A percentile compares a stretch with the other conserved stretches of the same genome.
Evolutionary conservation across 768 basidiomycete species (phyloP).

Genomic region (Psilocybe cyanescens): DNA sequence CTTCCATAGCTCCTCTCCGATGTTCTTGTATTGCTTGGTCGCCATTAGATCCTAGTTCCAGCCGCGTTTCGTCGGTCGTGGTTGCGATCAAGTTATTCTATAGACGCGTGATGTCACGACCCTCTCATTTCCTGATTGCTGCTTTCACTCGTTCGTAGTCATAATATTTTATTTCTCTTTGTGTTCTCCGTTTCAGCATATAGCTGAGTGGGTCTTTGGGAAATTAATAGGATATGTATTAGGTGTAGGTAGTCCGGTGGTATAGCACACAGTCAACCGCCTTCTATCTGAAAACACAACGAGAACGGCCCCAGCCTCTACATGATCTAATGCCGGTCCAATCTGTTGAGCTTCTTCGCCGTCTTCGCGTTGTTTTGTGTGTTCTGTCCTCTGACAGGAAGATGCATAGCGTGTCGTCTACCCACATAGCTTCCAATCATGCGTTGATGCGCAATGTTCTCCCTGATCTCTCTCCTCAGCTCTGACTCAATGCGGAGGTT

Average conservation of each 20-base stretch:
- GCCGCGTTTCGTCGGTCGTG: slow-evolving; percentile 7
- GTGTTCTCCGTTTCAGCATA: too few relatives aligned
- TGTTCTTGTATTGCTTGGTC: slow-evolving; percentile 83
- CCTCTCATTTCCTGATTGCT: neutral
- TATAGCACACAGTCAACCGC: neutral
- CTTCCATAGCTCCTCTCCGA: slow-evolving; percentile 98
- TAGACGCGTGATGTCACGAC: slow-evolving; percentile 33
- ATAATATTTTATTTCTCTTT: neutral
- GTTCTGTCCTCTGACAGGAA: slow-evolving; percentile 94
- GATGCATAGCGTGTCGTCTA: slow-evolving; percentile 87
- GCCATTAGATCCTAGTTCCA: slow-evolving; percentile 49
- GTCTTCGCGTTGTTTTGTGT: slow-evolving; percentile 91
- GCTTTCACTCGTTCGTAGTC: too few relatives aligned
- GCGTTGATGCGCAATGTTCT: slow-evolving; percentile 91
- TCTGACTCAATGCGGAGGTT: slow-evolving; percentile 88
- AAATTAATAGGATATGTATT: neutral
- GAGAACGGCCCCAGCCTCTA: neutral
- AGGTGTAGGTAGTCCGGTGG: neutral
- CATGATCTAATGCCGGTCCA: slow-evolving; percentile 55
- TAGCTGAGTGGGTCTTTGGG: neutral
- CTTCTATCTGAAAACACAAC: neutral
- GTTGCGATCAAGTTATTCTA: slow-evolving; percentile 7
- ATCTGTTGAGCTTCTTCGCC: slow-evolving; percentile 87
- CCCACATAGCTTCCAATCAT: slow-evolving; percentile 96
- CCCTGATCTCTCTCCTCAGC: slow-evolving; percentile 76